Evolutionary conservation across 257 asterid species (phyloP).

Genomic region (Lithospermum erythrorhizon): DNA sequence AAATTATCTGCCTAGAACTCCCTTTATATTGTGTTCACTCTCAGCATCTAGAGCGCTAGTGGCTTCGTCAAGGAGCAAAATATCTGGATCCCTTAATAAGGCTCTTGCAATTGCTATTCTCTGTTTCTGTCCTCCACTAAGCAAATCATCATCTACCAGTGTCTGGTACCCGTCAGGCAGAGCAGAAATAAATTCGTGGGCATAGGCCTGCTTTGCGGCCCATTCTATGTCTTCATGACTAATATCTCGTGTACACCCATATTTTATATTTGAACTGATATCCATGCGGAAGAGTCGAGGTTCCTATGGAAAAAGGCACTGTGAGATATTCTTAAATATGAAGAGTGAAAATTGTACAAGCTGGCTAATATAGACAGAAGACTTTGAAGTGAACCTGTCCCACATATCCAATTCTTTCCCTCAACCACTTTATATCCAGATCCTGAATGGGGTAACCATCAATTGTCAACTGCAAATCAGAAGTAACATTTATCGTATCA

Average conservation of each 20-base stretch:
- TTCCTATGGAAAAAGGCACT: constrained; percentile 23
- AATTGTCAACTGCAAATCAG: constrained; percentile 25
- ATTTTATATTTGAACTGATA: constrained; percentile 38
- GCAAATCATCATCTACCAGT: constrained; percentile 29
- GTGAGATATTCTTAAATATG: background rate
- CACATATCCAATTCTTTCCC: constrained; percentile 45
- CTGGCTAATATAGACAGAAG: background rate
- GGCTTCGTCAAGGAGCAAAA: constrained; percentile 52
- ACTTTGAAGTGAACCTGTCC: constrained; percentile 33
- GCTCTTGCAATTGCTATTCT: constrained; percentile 66
- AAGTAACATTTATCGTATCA: background rate
- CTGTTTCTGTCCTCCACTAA: constrained; percentile 65
- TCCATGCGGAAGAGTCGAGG: constrained; percentile 43
- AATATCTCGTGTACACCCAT: constrained; percentile 35
- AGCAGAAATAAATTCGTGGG: constrained; percentile 38
- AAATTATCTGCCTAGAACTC: background rate
- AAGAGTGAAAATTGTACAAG: background rate
- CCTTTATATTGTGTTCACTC: constrained; percentile 35
- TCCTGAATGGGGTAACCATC: constrained; percentile 32
- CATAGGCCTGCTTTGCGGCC: constrained; percentile 38
- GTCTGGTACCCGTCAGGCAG: constrained; percentile 48
- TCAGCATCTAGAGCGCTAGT: constrained; percentile 67
- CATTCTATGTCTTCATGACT: constrained; percentile 32
- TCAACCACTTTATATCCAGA: constrained; percentile 46
- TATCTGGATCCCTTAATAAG: constrained; percentile 44